Percentiles rank a stretch among this genome's conserved stretches.
These are phyloP conservation scores for Juglanconis sp. DNA, from an alignment of 2,329 filamentous ascomycete genomes.

Conservation along the genomic window DNA sequence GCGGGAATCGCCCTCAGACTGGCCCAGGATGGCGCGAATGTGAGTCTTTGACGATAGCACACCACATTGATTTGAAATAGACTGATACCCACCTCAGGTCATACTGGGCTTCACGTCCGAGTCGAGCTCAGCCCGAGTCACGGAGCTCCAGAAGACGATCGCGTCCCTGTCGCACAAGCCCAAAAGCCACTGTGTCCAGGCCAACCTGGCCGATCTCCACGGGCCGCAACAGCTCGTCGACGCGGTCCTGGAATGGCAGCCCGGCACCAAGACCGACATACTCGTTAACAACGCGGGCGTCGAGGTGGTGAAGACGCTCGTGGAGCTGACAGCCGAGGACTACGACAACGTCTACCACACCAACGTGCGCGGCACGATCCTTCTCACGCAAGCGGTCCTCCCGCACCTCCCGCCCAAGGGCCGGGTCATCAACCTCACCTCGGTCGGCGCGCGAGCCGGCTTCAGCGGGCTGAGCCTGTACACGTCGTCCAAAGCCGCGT, in stretches of 20 bases:
- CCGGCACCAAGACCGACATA: conserved; percentile 22
- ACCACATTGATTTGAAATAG: not conserved
- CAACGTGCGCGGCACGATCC: conserved; percentile 52
- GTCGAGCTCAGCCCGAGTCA: conserved; percentile 56
- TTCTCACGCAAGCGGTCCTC: conserved; percentile 51
- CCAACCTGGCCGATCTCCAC: conserved; percentile 24
- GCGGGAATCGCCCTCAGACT: conserved; percentile 36
- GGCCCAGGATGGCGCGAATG: conserved; percentile 27
- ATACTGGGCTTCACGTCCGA: conserved; percentile 63
- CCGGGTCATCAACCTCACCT: conserved; percentile 59
- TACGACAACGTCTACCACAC: conserved; percentile 54
- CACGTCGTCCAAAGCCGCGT: conserved; percentile 54
- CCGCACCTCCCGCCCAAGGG: conserved; percentile 44
- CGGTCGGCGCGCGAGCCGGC: conserved; percentile 47
- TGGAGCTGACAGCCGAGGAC: conserved; percentile 43
- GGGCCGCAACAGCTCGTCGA: conserved; percentile 22
- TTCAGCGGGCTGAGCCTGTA: conserved; percentile 48
- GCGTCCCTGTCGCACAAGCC: conserved; percentile 41
- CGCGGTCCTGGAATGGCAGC: conserved; percentile 20
- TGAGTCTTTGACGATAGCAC: conserved; percentile 6
- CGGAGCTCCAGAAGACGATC: conserved; percentile 58
- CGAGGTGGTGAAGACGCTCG: conserved; percentile 32
- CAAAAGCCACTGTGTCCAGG: conserved; percentile 17
- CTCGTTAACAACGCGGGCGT: conserved; percentile 38
- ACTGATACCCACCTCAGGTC: conserved; percentile 20